Evolutionary conservation across 345 rosid species (phyloP).

Genomic region (Noccaea caerulescens): DNA sequence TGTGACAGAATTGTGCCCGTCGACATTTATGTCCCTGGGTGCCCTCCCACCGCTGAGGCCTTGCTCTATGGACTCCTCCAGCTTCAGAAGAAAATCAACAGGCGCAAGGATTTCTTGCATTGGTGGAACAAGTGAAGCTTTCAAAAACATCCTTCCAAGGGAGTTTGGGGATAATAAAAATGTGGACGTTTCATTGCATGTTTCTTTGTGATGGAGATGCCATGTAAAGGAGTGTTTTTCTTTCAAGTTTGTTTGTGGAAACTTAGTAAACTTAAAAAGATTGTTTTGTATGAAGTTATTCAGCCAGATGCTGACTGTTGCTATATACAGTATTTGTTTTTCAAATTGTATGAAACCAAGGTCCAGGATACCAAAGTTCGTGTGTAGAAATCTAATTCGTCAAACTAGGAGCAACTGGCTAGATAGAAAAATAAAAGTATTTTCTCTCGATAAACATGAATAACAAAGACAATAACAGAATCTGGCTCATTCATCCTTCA

Average conservation of each 20-base stretch:
- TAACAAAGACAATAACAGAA: neutral
- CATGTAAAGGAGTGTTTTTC: slow-evolving; percentile 34
- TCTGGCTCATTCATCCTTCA: neutral
- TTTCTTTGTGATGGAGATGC: slow-evolving; percentile 44
- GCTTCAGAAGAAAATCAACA: slow-evolving; percentile 95
- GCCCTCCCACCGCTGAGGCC: slow-evolving; percentile 99
- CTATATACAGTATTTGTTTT: too few relatives aligned
- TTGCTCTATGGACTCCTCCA: slow-evolving; percentile 90
- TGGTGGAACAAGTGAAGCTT: slow-evolving; percentile 84
- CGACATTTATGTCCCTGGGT: slow-evolving; percentile 94
- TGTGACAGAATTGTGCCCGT: slow-evolving; percentile 98
- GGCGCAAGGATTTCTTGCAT: slow-evolving; percentile 93
- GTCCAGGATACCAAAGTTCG: too few relatives aligned
- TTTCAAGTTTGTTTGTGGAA: slow-evolving; percentile 32
- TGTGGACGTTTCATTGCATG: slow-evolving; percentile 37
- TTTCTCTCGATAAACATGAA: slow-evolving; percentile 18
- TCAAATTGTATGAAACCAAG: too few relatives aligned
- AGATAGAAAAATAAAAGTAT: neutral
- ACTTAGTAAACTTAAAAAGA: slow-evolving; percentile 23
- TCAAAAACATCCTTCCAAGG: neutral
- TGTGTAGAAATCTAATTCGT: too few relatives aligned
- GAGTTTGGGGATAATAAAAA: slow-evolving; percentile 35
- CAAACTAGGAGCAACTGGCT: neutral
- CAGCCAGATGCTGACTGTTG: slow-evolving; percentile 15
- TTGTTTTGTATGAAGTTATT: slow-evolving; percentile 6